Base-by-base conservation (phyloP, 257 asterid genomes). In the Cordia subcordata region DNA sequence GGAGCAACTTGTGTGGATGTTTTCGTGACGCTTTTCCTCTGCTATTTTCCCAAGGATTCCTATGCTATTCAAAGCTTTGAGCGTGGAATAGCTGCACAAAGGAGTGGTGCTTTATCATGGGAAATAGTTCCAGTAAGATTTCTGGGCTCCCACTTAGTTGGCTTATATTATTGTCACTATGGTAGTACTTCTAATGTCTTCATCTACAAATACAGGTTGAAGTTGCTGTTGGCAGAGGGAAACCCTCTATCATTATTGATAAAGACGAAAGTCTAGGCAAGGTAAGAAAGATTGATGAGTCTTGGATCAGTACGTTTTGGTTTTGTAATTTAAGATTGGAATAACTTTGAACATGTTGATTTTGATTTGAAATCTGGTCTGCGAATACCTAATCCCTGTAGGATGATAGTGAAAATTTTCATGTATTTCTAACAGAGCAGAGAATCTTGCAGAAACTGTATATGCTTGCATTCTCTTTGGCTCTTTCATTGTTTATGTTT, bases 11-110 rank as follows among this genome's bases (percentile, higher is more conserved):
- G 35, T 27, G 35, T 27, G 35, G 35, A 27, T 27, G 35, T 27
- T 1, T 6, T 27, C 6, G 6, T 27, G 35, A 27, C 6, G 8
- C 20, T 49, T 47, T 69, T 62, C 55, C n/a, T 13, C 38, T 32
- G 20, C 22, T 5, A 22, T n/a, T 49, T 63, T 71, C 14, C 45
- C 32, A 61, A 93, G 99, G 99, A 93, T 74, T 66, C 80, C 39
- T 93, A 86, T 77, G 91, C 99, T 60, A 75, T 89, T 75, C 87
- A 72, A 74, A 93, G 99, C 85, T 93, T 93, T 73, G 84, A 83
- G 66, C 94, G 95, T 59, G 96, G 94, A 61, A 70, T 72, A 69
- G 80, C 86, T 69, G 99, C 99, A 27, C 83, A 83, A 73, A 62
- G 77, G 23, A 67, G 72, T 74, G 95, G 96, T 69, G 94, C 92